Conservation (phyloP, 805 yeast genomes). For the Pichia paraexigua region DNA sequence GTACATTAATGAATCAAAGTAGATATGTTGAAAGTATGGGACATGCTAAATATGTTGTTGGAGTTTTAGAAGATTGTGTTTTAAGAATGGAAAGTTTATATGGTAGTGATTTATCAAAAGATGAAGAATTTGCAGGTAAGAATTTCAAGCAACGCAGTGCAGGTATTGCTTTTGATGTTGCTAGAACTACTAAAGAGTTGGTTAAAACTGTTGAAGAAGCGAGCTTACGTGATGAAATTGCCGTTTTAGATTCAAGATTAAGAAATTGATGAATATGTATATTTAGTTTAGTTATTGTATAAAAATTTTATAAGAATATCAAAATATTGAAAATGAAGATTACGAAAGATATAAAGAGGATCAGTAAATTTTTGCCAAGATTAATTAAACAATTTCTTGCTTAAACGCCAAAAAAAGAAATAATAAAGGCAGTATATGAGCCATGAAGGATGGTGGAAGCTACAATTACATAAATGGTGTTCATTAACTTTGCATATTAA, state of each 20-base stretch:
- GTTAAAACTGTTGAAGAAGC: conserved; percentile 96
- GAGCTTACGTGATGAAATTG: conserved; percentile 78
- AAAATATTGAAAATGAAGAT: no score
- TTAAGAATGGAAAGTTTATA: conserved; percentile 74
- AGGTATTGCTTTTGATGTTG: conserved; percentile 92
- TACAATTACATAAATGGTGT: conserved; percentile 38
- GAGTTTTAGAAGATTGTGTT: conserved; percentile 76
- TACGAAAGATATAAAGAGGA: no score
- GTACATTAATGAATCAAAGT: conserved; percentile 80
- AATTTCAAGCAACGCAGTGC: conserved; percentile 90
- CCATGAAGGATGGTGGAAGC: conserved; percentile 50
- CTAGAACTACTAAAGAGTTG: conserved; percentile 90
- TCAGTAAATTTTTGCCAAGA: no score
- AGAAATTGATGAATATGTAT: conserved; percentile 3
- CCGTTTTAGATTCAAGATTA: conserved; percentile 63
- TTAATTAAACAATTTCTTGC: background rate
- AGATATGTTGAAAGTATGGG: conserved; percentile 78
- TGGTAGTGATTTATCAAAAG: conserved; percentile 29
- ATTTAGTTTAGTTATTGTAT: background rate
- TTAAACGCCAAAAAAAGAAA: conserved; percentile 46
- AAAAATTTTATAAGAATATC: background rate
- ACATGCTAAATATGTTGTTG: conserved; percentile 88
- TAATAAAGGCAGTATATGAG: conserved; percentile 44
- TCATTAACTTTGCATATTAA: conserved; percentile 22
- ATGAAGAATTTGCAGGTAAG: conserved; percentile 73